These are phyloP conservation scores for Candida maris DNA, from an alignment of 805 yeast species.

Conservation along the genomic window DNA sequence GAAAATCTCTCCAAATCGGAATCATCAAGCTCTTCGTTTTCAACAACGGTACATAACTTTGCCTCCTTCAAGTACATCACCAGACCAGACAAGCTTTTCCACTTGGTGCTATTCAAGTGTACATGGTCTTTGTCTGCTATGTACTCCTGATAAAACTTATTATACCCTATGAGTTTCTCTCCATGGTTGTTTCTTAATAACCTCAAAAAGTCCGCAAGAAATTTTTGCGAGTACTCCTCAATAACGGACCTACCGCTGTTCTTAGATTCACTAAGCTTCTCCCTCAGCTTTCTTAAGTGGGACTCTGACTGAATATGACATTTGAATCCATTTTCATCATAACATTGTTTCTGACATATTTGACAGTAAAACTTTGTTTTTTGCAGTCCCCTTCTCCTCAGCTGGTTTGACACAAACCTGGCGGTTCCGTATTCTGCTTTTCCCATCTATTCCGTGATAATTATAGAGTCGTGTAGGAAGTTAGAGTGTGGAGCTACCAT, in stretches of 20 bases:
- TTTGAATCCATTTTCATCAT: constrained; percentile 94
- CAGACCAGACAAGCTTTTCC: constrained; percentile 68
- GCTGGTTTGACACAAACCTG: constrained; percentile 66
- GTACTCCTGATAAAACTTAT: constrained; percentile 85
- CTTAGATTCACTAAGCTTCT: constrained; percentile 41
- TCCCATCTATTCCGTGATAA: constrained; percentile 36
- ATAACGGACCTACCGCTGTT: constrained; percentile 33
- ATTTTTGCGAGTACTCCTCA: constrained; percentile 55
- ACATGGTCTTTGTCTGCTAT: constrained; percentile 79
- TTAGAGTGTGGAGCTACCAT: too few relatives aligned
- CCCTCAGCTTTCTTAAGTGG: constrained; percentile 57
- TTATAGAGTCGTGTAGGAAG: too few relatives aligned
- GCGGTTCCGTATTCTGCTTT: constrained; percentile 64
- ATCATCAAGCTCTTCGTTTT: constrained; percentile 32
- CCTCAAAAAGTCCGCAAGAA: constrained; percentile 60
- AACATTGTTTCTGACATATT: constrained; percentile 85
- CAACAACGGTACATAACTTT: constrained; percentile 53
- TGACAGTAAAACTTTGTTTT: constrained; percentile 87
- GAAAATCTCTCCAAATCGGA: constrained; percentile 34
- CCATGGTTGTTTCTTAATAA: constrained; percentile 71
- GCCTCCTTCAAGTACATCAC: constrained; percentile 54
- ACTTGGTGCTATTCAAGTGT: constrained; percentile 87
- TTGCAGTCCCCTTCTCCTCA: constrained; percentile 83
- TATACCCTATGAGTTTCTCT: constrained; percentile 72
- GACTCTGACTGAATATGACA: constrained; percentile 83